Evolutionary conservation across 2,329 filamentous ascomycete genomes (phyloP).

Genomic region (Dactylellina leptospora): DNA sequence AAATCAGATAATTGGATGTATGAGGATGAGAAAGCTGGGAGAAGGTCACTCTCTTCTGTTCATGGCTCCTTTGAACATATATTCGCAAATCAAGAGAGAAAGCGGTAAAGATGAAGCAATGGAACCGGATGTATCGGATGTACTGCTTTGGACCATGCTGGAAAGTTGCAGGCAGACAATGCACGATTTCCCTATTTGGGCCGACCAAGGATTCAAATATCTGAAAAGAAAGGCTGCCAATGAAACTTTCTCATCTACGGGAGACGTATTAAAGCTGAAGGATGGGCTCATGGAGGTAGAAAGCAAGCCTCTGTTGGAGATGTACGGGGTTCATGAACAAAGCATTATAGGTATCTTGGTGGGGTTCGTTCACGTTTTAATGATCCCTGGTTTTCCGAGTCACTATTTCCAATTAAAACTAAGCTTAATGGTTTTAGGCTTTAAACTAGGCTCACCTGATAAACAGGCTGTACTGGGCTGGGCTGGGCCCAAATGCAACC

Average conservation of each 20-base stretch:
- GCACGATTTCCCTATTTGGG: slow-evolving; percentile 69
- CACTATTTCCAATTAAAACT: too few species aligned
- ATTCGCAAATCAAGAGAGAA: slow-evolving; percentile 64
- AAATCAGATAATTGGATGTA: slow-evolving; percentile 60
- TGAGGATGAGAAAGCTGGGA: slow-evolving; percentile 75
- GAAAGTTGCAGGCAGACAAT: slow-evolving; percentile 67
- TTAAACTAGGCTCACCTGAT: too few species aligned
- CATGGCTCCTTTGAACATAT: slow-evolving; percentile 66
- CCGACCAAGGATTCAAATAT: slow-evolving; percentile 67
- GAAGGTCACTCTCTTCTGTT: slow-evolving; percentile 71
- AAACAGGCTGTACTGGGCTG: too few species aligned
- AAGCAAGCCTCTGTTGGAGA: slow-evolving; percentile 54
- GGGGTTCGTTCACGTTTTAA: too few species aligned
- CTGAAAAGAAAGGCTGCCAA: slow-evolving; percentile 55
- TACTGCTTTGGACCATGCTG: slow-evolving; percentile 69
- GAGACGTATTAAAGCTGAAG: slow-evolving; percentile 65
- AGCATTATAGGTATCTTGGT: slow-evolving; percentile 66
- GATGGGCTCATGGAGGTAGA: slow-evolving; percentile 59
- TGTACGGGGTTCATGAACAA: slow-evolving; percentile 43
- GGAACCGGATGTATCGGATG: slow-evolving; percentile 65
- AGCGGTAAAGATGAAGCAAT: background rate
- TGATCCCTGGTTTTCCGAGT: too few species aligned
- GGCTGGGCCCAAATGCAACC: too few species aligned
- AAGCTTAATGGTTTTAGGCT: too few species aligned
- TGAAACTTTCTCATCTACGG: slow-evolving; percentile 65